A percentile compares a stretch with the other conserved stretches of the same genome.
These are phyloP conservation scores for Epichloe hybrida DNA, from an alignment of 2,329 filamentous ascomycete species.

Conservation along the genomic window DNA sequence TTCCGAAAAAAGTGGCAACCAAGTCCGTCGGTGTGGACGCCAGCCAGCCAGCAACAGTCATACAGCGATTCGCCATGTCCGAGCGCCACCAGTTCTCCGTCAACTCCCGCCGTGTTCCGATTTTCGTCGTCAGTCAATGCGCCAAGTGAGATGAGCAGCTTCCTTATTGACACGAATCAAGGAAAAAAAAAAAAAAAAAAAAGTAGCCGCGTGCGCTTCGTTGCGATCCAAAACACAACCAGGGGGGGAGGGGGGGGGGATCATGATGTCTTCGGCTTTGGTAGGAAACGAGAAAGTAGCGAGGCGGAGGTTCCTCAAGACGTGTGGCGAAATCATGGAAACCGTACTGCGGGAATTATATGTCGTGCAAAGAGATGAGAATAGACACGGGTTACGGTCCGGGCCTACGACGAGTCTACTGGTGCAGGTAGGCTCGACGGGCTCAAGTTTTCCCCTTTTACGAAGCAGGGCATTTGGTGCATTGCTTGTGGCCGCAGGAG, in stretches of 20 bases:
- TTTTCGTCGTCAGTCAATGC: too few species aligned
- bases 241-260: not conserved
- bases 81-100: too few species aligned
- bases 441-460: not conserved
- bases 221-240: not conserved
- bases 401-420: too few species aligned
- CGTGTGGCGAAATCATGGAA: not conserved
- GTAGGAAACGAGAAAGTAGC: not conserved
- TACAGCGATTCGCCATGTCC: too few species aligned
- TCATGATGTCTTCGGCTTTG: not conserved
- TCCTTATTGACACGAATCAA: not conserved
- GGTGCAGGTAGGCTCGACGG: too few species aligned
- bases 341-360: not conserved
- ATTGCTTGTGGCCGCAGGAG: slow-evolving; percentile 36
- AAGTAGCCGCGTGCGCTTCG: not conserved
- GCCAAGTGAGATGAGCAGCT: not conserved
- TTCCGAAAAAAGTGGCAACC: too few species aligned
- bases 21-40: too few species aligned
- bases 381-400: not conserved
- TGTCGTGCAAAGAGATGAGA: not conserved
- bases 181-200: not conserved
- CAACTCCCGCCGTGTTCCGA: too few species aligned
- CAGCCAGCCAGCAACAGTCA: too few species aligned
- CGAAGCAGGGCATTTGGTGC: slow-evolving; percentile 27
- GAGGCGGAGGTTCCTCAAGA: not conserved